phyloP scores from a whole-genome alignment of 176 grass and related monocot genomes.

The Hordeum marinum region DNA sequence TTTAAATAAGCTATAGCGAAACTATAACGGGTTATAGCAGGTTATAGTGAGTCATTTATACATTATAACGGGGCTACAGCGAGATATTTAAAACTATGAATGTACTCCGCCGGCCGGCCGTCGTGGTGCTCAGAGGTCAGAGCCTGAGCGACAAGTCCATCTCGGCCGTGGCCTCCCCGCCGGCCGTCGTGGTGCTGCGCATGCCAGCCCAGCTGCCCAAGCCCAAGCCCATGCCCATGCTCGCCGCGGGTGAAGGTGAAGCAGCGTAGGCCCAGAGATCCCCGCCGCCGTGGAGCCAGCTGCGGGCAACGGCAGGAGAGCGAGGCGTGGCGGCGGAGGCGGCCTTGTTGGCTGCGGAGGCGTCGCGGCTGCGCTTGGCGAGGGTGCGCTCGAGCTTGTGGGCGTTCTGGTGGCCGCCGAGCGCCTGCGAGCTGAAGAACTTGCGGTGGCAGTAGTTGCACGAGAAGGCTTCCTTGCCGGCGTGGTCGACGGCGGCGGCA shows the following conservation, averaged over 20 bases:
- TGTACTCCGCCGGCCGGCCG: neutral
- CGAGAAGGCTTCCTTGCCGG: constrained; percentile 39
- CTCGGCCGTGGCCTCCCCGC: constrained; percentile 24
- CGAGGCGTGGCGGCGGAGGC: neutral
- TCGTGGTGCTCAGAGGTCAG: neutral
- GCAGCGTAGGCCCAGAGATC: neutral
- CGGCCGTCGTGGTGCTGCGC: neutral
- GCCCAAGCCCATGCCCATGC: neutral
- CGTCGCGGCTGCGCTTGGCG: constrained; percentile 49
- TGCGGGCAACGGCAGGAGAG: neutral
- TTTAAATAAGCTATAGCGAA: too few species aligned
- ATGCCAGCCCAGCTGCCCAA: neutral
- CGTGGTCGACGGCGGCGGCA: neutral
- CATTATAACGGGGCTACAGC: too few species aligned
- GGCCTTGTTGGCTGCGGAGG: neutral
- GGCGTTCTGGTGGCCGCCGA: constrained; percentile 98
- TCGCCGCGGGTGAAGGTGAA: neutral
- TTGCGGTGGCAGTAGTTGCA: constrained; percentile 89
- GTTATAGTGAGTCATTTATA: too few species aligned
- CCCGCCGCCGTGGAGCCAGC: neutral
- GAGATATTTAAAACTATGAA: too few species aligned
- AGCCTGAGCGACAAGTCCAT: constrained; percentile 54
- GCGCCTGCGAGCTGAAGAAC: constrained; percentile 88
- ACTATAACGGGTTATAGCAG: too few species aligned
- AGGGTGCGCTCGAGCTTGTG: constrained; percentile 94